Evolutionary conservation across 768 basidiomycete species (phyloP).

Genomic region (Gymnopilus dilepis): DNA sequence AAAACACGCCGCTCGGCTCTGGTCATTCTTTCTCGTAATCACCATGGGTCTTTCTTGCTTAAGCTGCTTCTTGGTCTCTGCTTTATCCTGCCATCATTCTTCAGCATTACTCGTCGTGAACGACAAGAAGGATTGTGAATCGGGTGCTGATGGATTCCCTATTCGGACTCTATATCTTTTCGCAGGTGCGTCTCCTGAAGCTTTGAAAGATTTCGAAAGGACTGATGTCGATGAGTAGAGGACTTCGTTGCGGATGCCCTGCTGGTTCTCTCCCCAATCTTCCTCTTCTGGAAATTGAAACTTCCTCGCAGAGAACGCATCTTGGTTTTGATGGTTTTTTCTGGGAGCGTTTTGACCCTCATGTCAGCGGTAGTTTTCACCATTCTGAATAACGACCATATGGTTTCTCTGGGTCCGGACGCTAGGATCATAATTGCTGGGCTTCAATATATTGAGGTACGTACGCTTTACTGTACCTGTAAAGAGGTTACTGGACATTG

Average conservation of each 20-base stretch:
- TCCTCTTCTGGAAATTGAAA: background rate
- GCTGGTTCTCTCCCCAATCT: background rate
- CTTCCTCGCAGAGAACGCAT: background rate
- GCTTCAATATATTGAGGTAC: background rate
- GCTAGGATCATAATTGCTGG: background rate
- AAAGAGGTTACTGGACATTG: no score
- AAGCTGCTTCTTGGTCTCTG: background rate
- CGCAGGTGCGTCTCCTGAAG: background rate
- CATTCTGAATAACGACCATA: background rate
- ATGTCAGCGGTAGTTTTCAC: background rate
- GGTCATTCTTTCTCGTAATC: background rate
- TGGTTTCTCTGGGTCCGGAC: background rate
- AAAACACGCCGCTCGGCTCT: background rate
- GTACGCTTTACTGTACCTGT: background rate
- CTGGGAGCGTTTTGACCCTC: background rate
- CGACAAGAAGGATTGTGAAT: background rate
- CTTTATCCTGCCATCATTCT: background rate
- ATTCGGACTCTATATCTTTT: background rate
- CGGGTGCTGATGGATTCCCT: background rate
- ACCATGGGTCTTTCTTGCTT: background rate
- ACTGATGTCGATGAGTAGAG: background rate
- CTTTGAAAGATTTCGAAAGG: background rate
- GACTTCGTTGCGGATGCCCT: background rate
- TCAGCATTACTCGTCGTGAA: background rate
- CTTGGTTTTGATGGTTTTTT: background rate